Percentiles rank a stretch among this genome's conserved stretches.
Evolutionary conservation across 2,329 filamentous ascomycete genomes (phyloP).

Genomic region (Trichoderma koningii): DNA sequence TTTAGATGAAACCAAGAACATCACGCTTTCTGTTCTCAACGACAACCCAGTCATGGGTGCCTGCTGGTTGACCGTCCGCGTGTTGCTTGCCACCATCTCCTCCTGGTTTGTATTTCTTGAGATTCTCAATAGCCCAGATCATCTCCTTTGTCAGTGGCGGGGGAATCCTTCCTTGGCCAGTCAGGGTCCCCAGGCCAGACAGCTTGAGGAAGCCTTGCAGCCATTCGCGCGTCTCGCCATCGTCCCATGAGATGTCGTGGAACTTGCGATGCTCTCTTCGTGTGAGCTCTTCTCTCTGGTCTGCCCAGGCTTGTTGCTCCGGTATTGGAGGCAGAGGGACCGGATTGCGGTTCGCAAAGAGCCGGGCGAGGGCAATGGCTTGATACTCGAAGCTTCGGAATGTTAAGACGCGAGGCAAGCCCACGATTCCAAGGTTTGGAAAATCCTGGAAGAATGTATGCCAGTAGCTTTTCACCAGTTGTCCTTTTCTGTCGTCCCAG

Average conservation of each 20-base stretch:
- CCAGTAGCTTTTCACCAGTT: conserved; percentile 50
- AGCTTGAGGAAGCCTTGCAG: conserved; percentile 50
- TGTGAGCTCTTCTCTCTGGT: conserved; percentile 39
- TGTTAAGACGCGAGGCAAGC: conserved; percentile 53
- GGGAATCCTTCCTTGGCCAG: conserved; percentile 50
- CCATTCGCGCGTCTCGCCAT: conserved; percentile 53
- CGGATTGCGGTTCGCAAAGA: conserved; percentile 48
- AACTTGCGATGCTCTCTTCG: conserved; percentile 45
- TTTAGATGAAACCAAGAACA: conserved; percentile 22
- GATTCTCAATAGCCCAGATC: conserved; percentile 51
- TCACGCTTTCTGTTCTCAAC: conserved; percentile 14
- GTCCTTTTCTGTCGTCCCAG: conserved; percentile 52
- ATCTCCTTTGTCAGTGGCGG: conserved; percentile 47
- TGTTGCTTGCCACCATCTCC: not conserved
- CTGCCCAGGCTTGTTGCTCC: conserved; percentile 52
- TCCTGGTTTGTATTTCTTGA: conserved; percentile 46
- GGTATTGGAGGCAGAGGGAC: conserved; percentile 42
- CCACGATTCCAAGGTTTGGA: conserved; percentile 53
- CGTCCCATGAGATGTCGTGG: conserved; percentile 56
- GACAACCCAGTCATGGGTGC: conserved; percentile 10
- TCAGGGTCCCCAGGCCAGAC: conserved; percentile 51
- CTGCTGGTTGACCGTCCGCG: not conserved
- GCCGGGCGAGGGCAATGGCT: conserved; percentile 53
- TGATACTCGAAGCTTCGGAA: conserved; percentile 61
- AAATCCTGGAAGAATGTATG: conserved; percentile 56